These are phyloP conservation scores for Alloascoidea africana DNA, from an alignment of 805 yeast species.

Conservation along the genomic window DNA sequence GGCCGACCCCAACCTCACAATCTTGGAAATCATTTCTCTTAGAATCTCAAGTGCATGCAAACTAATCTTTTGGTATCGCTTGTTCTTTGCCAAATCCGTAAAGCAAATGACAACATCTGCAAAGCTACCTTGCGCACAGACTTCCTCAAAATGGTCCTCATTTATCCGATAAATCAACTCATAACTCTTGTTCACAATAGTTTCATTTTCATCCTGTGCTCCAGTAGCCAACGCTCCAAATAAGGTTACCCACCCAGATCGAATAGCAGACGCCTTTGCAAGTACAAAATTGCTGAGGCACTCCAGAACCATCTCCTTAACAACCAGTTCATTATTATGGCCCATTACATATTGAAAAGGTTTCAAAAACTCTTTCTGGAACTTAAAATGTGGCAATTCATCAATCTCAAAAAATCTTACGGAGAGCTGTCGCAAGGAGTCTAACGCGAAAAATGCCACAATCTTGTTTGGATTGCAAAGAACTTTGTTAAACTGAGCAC, in stretches of 20 bases:
- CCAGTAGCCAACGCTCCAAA: slow-evolving; percentile 66
- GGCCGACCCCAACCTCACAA: slow-evolving; percentile 12
- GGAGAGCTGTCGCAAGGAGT: slow-evolving; percentile 83
- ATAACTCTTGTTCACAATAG: slow-evolving; percentile 48
- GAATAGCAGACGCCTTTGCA: slow-evolving; percentile 60
- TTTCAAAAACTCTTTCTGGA: slow-evolving; percentile 83
- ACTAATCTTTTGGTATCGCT: slow-evolving; percentile 63
- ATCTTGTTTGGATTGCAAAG: slow-evolving; percentile 67
- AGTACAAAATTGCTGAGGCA: slow-evolving; percentile 77
- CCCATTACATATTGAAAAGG: slow-evolving; percentile 75
- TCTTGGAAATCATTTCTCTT: slow-evolving; percentile 40
- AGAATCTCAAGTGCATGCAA: slow-evolving; percentile 69
- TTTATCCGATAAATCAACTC: slow-evolving; percentile 48
- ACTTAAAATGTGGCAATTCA: slow-evolving; percentile 88
- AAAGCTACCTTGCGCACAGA: slow-evolving; percentile 56
- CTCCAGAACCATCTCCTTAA: slow-evolving; percentile 79
- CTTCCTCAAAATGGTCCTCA: slow-evolving; percentile 42
- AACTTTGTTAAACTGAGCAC: slow-evolving; percentile 71
- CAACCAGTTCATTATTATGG: slow-evolving; percentile 51
- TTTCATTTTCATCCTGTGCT: slow-evolving; percentile 37
- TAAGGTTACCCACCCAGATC: slow-evolving; percentile 91
- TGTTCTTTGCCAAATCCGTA: slow-evolving; percentile 73
- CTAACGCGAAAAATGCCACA: slow-evolving; percentile 82
- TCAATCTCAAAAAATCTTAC: slow-evolving; percentile 88
- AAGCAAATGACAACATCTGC: slow-evolving; percentile 57